phyloP scores from a whole-genome alignment of 2,329 filamentous ascomycete genomes.

The Claviceps pusilla region DNA sequence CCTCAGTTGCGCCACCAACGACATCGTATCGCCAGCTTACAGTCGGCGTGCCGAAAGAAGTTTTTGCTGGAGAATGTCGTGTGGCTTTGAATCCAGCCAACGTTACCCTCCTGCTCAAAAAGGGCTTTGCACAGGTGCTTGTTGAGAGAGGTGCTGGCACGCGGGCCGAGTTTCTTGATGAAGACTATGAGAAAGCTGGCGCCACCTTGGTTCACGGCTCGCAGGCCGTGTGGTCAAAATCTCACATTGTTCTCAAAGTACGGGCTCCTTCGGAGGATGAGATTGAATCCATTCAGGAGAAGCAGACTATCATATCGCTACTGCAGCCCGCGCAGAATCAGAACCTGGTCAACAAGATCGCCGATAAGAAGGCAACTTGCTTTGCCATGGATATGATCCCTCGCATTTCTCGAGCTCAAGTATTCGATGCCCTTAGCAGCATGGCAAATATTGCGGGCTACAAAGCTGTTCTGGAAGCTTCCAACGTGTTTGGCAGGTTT shows the following conservation, averaged over 20 bases:
- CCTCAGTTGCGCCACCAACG: conserved; percentile 25
- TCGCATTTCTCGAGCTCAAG: conserved; percentile 74
- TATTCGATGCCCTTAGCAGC: conserved; percentile 76
- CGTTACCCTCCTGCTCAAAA: conserved; percentile 67
- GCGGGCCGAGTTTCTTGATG: conserved; percentile 61
- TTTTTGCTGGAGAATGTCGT: conserved; percentile 62
- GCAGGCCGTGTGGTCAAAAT: conserved; percentile 53
- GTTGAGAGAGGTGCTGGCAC: conserved; percentile 70
- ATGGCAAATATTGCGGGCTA: conserved; percentile 95
- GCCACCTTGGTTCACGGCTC: conserved; percentile 58
- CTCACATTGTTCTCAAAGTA: conserved; percentile 74
- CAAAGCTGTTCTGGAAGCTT: conserved; percentile 79
- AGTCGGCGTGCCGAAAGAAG: conserved; percentile 67
- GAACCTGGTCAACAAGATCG: conserved; percentile 56
- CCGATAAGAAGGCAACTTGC: conserved; percentile 53
- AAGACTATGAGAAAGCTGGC: conserved; percentile 62
- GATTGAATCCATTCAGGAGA: conserved; percentile 49
- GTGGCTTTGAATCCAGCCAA: conserved; percentile 78
- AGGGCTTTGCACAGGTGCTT: conserved; percentile 63
- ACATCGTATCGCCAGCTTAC: conserved; percentile 57
- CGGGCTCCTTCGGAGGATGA: conserved; percentile 58
- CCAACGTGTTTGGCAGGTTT: conserved; percentile 78
- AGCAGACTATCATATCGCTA: conserved; percentile 67
- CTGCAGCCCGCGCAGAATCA: conserved; percentile 72
- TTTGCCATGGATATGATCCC: conserved; percentile 93